Evolutionary conservation across 768 basidiomycete genomes (phyloP).

Genomic region (Auricularia cornea): DNA sequence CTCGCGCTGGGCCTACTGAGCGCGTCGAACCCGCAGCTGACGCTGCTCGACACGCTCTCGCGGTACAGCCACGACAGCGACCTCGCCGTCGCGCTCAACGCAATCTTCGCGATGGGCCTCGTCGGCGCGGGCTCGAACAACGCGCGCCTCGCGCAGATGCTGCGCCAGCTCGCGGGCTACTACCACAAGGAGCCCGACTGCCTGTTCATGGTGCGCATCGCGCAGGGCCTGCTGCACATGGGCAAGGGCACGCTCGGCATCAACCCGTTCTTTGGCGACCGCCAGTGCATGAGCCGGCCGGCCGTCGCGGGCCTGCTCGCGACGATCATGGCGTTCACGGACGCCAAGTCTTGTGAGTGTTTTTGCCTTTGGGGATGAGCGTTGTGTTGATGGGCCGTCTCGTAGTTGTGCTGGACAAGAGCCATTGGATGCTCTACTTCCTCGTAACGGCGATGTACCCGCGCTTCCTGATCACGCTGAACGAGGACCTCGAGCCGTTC

Average conservation of each 20-base stretch:
- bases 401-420: constrained; percentile 87
- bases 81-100: constrained; percentile 90
- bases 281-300: constrained; percentile 79
- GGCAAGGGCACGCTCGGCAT: constrained; percentile 97
- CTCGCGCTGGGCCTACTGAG: constrained; percentile 92
- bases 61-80: constrained; percentile 99
- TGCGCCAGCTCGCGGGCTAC: constrained; percentile 93
- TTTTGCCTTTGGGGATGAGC: neutral
- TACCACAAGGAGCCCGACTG: constrained; percentile 97
- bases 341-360: constrained; percentile 82
- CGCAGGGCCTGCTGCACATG: constrained; percentile 97
- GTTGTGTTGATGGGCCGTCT: constrained; percentile 1
- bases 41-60: constrained; percentile 92
- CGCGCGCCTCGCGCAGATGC: constrained; percentile 94
- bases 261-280: constrained; percentile 94
- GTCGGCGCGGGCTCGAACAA: constrained; percentile 99
- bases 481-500: constrained; percentile 78
- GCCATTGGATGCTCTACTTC: constrained; percentile 99
- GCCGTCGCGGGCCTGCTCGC: constrained; percentile 87
- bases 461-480: constrained; percentile 92
- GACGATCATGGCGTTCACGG: constrained; percentile 85
- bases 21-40: constrained; percentile 90
- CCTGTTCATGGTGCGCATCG: constrained; percentile 90
- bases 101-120: constrained; percentile 98
- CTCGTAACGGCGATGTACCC: constrained; percentile 96